Evolutionary conservation across 2,329 filamentous ascomycete species (phyloP), one percentile per base, ranked within the genome.

Genomic region (Lachnellula cervina): DNA sequence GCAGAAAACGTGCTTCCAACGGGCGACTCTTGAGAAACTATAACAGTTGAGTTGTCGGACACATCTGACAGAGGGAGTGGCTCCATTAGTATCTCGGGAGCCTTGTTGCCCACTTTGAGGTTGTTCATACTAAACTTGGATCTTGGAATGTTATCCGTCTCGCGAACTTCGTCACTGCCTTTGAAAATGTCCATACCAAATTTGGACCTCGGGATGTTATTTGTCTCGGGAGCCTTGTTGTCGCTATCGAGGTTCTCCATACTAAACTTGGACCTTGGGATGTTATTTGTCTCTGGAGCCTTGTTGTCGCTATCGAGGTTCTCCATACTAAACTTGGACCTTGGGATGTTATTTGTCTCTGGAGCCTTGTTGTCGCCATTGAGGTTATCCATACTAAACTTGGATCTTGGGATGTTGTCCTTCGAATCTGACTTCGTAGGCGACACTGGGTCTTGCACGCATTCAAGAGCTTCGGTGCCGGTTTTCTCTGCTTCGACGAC

Each of bases 1-100:
- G 63, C 62, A 2, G 67, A 67, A 34, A 71, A 64, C 1, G 69
- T 69, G 45, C 69, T 72, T 16, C 59, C 67, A 49, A 69, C 64
- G 14, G 71, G 70, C 16, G 70, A 72, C 28, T 62, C 67, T 46
- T 58, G 54, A 25, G 48, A 32, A 34, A 49, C 19, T 16, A 21
- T 48, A 32, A 35, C 17, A 25, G 14, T 17, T 38, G 34, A 54
- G 48, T 32, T 45, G 35, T 38, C 28, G 11, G 28, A 13, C 9
- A 32, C 45, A 53, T 19, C 40, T 42, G 21, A 49, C 14, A 28
- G 19, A 17, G 52, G 55, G 40, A 60, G 19, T 34, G 50, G 50
- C 25, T 62, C 58, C 40, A 21, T 57, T 21, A 57, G 53, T 28
- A 49, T 40, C 14, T 51, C 40, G n/a, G 45, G 46, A 13, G 25